Conservation (phyloP, 805 yeast species). For the Pichia gijzeniarum region DNA sequence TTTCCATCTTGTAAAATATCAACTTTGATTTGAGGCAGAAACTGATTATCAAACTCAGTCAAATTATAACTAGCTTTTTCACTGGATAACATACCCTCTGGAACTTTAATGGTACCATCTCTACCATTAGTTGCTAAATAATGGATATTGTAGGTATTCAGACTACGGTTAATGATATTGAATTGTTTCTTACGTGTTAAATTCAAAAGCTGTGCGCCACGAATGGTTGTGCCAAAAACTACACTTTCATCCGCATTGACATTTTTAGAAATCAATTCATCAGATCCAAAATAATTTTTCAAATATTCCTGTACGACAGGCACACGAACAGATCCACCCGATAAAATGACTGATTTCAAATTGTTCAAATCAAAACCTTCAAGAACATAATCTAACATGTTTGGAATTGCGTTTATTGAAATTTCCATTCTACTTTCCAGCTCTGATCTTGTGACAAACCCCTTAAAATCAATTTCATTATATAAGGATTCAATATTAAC, state of each 20-base stretch:
- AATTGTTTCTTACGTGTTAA: slow-evolving; percentile 60
- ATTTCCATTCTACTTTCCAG: slow-evolving; percentile 56
- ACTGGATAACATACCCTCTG: slow-evolving; percentile 5
- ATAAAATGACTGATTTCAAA: slow-evolving; percentile 56
- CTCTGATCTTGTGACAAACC: slow-evolving; percentile 67
- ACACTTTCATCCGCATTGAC: slow-evolving; percentile 96
- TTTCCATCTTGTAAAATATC: slow-evolving; percentile 28
- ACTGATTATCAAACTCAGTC: slow-evolving; percentile 4
- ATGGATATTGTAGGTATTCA: slow-evolving; percentile 5
- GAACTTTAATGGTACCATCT: background rate
- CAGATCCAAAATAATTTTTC: slow-evolving; percentile 48
- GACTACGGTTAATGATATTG: slow-evolving; percentile 11
- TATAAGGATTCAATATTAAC: slow-evolving; percentile 69
- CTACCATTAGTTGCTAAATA: background rate
- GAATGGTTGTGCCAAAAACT: slow-evolving; percentile 80
- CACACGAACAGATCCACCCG: slow-evolving; percentile 89
- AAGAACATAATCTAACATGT: slow-evolving; percentile 52
- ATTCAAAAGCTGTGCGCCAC: slow-evolving; percentile 71
- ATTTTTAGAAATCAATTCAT: slow-evolving; percentile 48
- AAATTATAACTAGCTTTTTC: slow-evolving; percentile 7
- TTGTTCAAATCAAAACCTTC: slow-evolving; percentile 21
- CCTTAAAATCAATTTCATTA: slow-evolving; percentile 68
- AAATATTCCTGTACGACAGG: slow-evolving; percentile 76
- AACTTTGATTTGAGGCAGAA: slow-evolving; percentile 27
- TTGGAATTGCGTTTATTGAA: slow-evolving; percentile 38